Percentiles rank a stretch among this genome's conserved stretches.
These are phyloP conservation scores for Nematodospora anomalae DNA, from an alignment of 1,139 yeast species.

Conservation along the genomic window DNA sequence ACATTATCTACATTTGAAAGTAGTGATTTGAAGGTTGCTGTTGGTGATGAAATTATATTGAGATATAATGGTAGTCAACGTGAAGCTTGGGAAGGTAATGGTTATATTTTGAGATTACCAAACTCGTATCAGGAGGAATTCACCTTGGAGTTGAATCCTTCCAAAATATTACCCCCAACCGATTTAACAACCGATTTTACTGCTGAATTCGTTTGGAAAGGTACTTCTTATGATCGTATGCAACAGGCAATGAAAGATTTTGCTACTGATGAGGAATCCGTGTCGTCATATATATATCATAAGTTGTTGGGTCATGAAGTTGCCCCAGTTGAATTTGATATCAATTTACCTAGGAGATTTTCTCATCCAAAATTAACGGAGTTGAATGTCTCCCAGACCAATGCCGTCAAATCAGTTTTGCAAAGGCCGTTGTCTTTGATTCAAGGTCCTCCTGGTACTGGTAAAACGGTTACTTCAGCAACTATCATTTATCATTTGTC, in stretches of 20 bases:
- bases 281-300: slow-evolving; percentile 76
- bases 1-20: slow-evolving; percentile 66
- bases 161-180: slow-evolving; percentile 56
- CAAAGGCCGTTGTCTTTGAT: slow-evolving; percentile 78
- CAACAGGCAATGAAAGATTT: slow-evolving; percentile 71
- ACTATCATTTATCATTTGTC: slow-evolving; percentile 80
- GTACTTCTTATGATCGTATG: slow-evolving; percentile 80
- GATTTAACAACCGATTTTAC: slow-evolving; percentile 67
- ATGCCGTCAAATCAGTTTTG: slow-evolving; percentile 73
- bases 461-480: slow-evolving; percentile 93
- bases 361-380: slow-evolving; percentile 69
- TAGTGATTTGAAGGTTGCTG: slow-evolving; percentile 69
- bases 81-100: slow-evolving; percentile 67
- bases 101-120: slow-evolving; percentile 73
- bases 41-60: slow-evolving; percentile 79
- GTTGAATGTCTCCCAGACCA: slow-evolving; percentile 74
- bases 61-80: slow-evolving; percentile 55
- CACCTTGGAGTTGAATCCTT: slow-evolving; percentile 63
- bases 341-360: slow-evolving; percentile 57
- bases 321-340: slow-evolving; percentile 60
- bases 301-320: slow-evolving; percentile 82
- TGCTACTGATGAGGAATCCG: slow-evolving; percentile 71
- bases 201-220: slow-evolving; percentile 90
- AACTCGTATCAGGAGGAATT: slow-evolving; percentile 66
- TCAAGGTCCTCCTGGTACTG: slow-evolving; percentile 99